Base-by-base conservation (phyloP, 192 early-diverging fungal genomes). In the Neocallimastix lanati region DNA sequence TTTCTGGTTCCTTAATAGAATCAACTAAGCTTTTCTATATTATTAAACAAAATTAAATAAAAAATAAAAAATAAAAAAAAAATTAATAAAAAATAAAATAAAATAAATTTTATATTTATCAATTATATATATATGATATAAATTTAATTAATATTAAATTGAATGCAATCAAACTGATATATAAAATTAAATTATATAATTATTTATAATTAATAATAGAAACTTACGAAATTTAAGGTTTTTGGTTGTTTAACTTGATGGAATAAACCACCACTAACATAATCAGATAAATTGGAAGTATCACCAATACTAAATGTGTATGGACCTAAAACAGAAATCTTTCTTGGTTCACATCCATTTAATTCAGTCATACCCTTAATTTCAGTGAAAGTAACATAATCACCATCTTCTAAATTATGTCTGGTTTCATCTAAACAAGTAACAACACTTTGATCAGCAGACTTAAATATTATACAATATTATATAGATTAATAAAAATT, bases 251-350 rank as follows among this genome's bases (percentile, higher is more conserved):
- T 98, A 80, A 98, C 98, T 89, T 99, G 96, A 76, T 92, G 93
- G 89, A 96, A 99, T 77, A 95, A 85, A 33, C 98, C 98, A 1
- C 96, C 95, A 40, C 89, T 84, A 30, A 83, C 85, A 86, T 98
- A 98, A 13, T 85, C 84, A 30, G 93, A 90, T 78, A 96, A 88
- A 16, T 80, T 82, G 27, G 85, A 88, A 13, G 95, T 95, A 82
- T 98, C 94, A 25, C 96, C 98, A 81, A 99, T 98, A 78, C 90
- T 93, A 85, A 98, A 99, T 14, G 96, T 96, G 84, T 98, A 98
- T 30, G 98, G 98, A 76, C 94, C 92, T n/a, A 93, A 83, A 1
- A 96, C 93, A 80, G 92, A 95, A 83, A 99, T 83, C 80, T 91
- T 90, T 78, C 91, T 88, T 28, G 96, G 94, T 77, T 88, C 87